Percentiles rank a stretch among this genome's conserved stretches.
Conservation (phyloP, 176 grass and related monocot species). For the Melocanna baccifera region DNA sequence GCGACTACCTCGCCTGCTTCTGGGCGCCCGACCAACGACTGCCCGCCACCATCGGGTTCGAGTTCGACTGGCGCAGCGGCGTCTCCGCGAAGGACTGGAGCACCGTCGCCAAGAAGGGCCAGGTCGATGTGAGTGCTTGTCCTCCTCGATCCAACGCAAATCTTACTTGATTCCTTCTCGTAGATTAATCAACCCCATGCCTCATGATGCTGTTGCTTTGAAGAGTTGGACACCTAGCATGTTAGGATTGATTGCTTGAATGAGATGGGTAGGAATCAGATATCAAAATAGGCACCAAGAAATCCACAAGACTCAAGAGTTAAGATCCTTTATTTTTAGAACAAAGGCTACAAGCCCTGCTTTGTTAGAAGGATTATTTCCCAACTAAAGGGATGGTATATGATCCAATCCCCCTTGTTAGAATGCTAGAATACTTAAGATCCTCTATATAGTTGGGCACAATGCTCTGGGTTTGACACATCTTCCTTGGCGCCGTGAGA, state of each 20-base stretch:
- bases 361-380: too few species aligned
- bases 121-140: slow-evolving; percentile 74
- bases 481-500: neutral
- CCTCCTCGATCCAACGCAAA: neutral
- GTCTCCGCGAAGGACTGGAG: slow-evolving; percentile 81
- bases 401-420: too few species aligned
- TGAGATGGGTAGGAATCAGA: neutral
- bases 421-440: too few species aligned
- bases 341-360: too few species aligned
- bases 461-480: neutral
- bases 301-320: neutral
- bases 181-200: neutral
- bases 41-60: slow-evolving; percentile 50
- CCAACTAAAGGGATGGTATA: too few species aligned
- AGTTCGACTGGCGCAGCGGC: slow-evolving; percentile 91
- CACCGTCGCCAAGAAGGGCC: slow-evolving; percentile 83
- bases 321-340: too few species aligned
- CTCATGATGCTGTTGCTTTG: neutral
- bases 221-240: neutral
- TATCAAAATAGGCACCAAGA: neutral
- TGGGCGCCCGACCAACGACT: slow-evolving; percentile 75
- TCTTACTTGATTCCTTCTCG: neutral
- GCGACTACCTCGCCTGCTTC: slow-evolving; percentile 91
- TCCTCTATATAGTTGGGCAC: neutral
- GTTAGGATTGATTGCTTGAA: neutral